These are phyloP conservation scores for Rutidosis leptorrhynchoides DNA, from an alignment of 129 eudicot species.

Conservation along the genomic window DNA sequence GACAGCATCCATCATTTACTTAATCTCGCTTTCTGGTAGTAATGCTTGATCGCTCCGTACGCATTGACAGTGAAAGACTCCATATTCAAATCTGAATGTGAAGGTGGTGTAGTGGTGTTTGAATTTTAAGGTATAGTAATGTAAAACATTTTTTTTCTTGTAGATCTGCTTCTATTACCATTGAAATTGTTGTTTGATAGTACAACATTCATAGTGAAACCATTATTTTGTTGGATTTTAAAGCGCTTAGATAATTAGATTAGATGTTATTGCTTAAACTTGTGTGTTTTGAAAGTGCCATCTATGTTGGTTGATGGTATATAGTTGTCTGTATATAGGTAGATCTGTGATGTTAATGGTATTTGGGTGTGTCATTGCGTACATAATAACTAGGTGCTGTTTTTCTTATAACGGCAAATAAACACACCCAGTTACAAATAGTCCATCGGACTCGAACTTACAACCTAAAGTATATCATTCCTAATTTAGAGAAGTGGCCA, in stretches of 20 bases:
- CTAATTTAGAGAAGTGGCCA: too few species aligned
- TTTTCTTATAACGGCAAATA: too few species aligned
- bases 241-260: too few species aligned
- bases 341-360: background rate
- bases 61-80: background rate
- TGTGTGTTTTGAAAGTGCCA: background rate
- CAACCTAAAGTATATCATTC: too few species aligned
- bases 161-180: slow-evolving; percentile 18
- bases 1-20: slow-evolving; percentile 44
- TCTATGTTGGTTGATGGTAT: background rate
- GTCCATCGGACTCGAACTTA: too few species aligned
- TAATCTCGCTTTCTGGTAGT: slow-evolving; percentile 29
- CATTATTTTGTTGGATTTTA: slow-evolving; percentile 12
- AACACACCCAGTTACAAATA: too few species aligned
- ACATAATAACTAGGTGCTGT: too few species aligned
- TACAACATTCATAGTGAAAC: slow-evolving; percentile 6
- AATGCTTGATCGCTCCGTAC: slow-evolving; percentile 17
- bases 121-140: slow-evolving; percentile 1
- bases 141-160: slow-evolving; percentile 13
- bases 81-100: slow-evolving; percentile 1
- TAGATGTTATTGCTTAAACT: slow-evolving; percentile 2
- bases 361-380: too few species aligned
- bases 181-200: slow-evolving; percentile 29
- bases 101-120: slow-evolving; percentile 12
- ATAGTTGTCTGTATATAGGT: background rate